These are phyloP conservation scores for Nadsonia fulvescens DNA, from an alignment of 805 yeast species.

Conservation along the genomic window DNA sequence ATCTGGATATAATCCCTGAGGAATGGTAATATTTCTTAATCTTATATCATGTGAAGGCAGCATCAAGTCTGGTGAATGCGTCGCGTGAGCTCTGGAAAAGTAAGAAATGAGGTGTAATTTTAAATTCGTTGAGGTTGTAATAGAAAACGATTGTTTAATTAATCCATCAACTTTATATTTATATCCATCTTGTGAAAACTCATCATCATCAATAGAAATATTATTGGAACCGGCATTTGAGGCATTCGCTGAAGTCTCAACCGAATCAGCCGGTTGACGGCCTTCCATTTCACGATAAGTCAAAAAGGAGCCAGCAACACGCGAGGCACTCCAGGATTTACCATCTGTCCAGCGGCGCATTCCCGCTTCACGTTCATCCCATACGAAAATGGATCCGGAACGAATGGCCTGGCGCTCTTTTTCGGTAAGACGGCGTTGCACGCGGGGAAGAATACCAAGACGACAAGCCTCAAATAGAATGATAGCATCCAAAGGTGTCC, in stretches of 20 bases:
- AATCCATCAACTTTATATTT: conserved; percentile 34
- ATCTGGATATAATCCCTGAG: conserved; percentile 22
- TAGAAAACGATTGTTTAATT: conserved; percentile 45
- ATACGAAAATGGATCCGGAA: conserved; percentile 46
- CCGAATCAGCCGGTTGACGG: conserved; percentile 10
- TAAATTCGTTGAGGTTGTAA: conserved; percentile 32
- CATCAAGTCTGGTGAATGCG: too few species aligned
- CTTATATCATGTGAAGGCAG: conserved; percentile 30
- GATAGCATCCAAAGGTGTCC: conserved; percentile 43
- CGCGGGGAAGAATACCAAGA: conserved; percentile 35
- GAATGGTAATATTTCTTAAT: conserved; percentile 20
- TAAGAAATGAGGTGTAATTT: conserved; percentile 49
- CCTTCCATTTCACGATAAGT: conserved; percentile 44
- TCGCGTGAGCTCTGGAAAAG: conserved; percentile 18
- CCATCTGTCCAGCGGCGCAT: conserved; percentile 74
- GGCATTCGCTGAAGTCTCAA: conserved; percentile 3
- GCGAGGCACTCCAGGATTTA: conserved; percentile 51
- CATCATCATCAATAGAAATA: conserved; percentile 1
- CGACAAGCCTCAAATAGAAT: conserved; percentile 49
- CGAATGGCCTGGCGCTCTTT: conserved; percentile 34
- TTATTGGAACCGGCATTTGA: conserved; percentile 1
- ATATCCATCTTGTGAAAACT: conserved; percentile 17
- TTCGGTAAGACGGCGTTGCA: conserved; percentile 38
- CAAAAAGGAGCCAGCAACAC: conserved; percentile 46
- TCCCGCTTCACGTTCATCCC: conserved; percentile 56